Percentiles rank a stretch among this genome's conserved stretches.
Conservation (phyloP, 352 stramenopile species). For the Phytophthora agathidicida region DNA sequence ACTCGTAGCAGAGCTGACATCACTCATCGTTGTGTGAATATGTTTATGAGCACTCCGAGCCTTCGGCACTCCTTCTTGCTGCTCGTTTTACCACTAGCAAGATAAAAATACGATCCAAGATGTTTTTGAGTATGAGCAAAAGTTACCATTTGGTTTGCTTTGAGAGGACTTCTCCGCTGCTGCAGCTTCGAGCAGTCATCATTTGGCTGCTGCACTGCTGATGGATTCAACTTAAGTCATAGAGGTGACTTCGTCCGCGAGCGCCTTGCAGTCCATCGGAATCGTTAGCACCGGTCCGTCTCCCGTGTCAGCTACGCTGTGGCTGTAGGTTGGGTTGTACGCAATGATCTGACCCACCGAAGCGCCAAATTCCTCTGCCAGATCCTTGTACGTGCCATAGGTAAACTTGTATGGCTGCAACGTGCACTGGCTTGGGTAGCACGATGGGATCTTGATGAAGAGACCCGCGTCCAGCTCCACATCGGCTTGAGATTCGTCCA, state of each 20-base stretch:
- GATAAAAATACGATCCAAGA: constrained; percentile 30
- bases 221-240: constrained; percentile 10
- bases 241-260: constrained; percentile 8
- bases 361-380: constrained; percentile 16
- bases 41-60: too few relatives aligned
- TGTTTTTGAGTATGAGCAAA: too few relatives aligned
- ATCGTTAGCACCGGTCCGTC: constrained; percentile 15
- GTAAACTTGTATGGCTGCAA: constrained; percentile 27
- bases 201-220: too few relatives aligned
- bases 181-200: too few relatives aligned
- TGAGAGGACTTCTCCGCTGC: too few relatives aligned
- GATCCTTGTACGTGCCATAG: constrained; percentile 26
- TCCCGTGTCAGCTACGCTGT: constrained; percentile 11
- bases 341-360: constrained; percentile 20
- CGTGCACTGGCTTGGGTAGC: constrained; percentile 26
- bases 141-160: too few relatives aligned
- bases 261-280: constrained; percentile 21
- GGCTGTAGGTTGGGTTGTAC: constrained; percentile 27
- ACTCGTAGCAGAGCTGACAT: not conserved
- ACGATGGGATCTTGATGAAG: constrained; percentile 30
- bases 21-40: constrained; percentile 7
- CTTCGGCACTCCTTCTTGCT: too few relatives aligned
- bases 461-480: constrained; percentile 11
- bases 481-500: constrained; percentile 25
- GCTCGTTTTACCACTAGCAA: not conserved